Evolutionary conservation across 148 eudicot genomes (phyloP).

Genomic region (Chenopodium formosanum): DNA sequence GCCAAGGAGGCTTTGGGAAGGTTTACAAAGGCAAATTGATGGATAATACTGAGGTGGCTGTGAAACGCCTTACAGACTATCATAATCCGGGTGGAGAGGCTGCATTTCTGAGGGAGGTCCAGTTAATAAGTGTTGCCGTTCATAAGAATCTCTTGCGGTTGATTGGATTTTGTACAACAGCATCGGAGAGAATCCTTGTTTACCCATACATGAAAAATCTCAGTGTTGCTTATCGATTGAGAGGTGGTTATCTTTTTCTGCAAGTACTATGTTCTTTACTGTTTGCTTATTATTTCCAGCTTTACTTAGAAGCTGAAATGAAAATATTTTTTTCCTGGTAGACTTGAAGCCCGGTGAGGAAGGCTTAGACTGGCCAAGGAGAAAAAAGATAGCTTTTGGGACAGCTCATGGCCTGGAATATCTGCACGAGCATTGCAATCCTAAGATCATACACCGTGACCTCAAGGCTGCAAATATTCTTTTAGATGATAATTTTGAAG

Average conservation of each 20-base stretch:
- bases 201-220: slow-evolving; percentile 94
- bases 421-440: slow-evolving; percentile 90
- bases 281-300: neutral
- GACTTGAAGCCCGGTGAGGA: slow-evolving; percentile 83
- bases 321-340: slow-evolving; percentile 9
- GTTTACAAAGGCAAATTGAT: slow-evolving; percentile 73
- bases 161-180: slow-evolving; percentile 83
- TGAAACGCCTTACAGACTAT: slow-evolving; percentile 79
- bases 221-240: slow-evolving; percentile 82
- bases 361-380: slow-evolving; percentile 80
- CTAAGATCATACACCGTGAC: slow-evolving; percentile 94
- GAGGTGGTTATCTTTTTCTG: slow-evolving; percentile 47
- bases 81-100: slow-evolving; percentile 91
- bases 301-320: neutral
- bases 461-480: slow-evolving; percentile 93
- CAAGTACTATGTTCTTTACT: neutral
- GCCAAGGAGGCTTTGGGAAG: slow-evolving; percentile 97
- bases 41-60: slow-evolving; percentile 69
- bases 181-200: slow-evolving; percentile 78
- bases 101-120: slow-evolving; percentile 81
- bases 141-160: slow-evolving; percentile 87
- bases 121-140: slow-evolving; percentile 86
- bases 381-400: slow-evolving; percentile 79
- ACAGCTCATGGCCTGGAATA: slow-evolving; percentile 92
- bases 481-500: slow-evolving; percentile 73